Evolutionary conservation across 345 rosid species (phyloP), one percentile per base, ranked within the genome.

Genomic region (Zanthoxylum bungeanum): DNA sequence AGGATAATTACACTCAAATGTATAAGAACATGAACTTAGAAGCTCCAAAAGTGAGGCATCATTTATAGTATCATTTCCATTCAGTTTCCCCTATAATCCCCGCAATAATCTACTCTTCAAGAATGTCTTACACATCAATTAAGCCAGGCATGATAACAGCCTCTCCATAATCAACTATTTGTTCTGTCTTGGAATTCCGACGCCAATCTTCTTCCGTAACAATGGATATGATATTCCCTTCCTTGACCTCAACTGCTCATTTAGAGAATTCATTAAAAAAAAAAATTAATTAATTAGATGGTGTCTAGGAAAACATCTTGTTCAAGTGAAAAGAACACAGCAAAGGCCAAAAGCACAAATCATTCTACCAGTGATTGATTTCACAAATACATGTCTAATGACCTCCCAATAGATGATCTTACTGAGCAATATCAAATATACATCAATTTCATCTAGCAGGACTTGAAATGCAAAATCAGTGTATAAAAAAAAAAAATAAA

Each of bases 111-210:
- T 14, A 44, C 49, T 44, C n/a, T 44, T 44, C 49, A 44, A 44
- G 49, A 44, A 44, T 19, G 47, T 12, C 92, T 76, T 83, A 94
- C 98, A 90, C 97, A 70, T 94, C 98, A 76, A 94, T 73, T 78
- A 94, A 75, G 64, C 98, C 98, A 65, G 98, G 98, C 98, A 94
- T 90, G 74, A 92, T 78, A 10, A 94, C 97, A 60, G 97, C 97
- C 59, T 94, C 89, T 36, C 89, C 97, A 75, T 87, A 92, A 64
- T 94, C 90, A 63, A 93, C 59, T 40, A 85, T 79, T 58, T 85
- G 76, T 30, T 49, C 87, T 66, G 79, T 63, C 72, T 80, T 84
- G 62, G 79, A 79, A 30, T 73, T 67, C 62, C 74, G 81, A 47
- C 42, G 71, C 93, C 93, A 95, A 74, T 91, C 90, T 11, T 47